These are phyloP conservation scores for Dothidotthia symphoricarpi DNA, from an alignment of 2,329 filamentous ascomycete species.

Conservation along the genomic window DNA sequence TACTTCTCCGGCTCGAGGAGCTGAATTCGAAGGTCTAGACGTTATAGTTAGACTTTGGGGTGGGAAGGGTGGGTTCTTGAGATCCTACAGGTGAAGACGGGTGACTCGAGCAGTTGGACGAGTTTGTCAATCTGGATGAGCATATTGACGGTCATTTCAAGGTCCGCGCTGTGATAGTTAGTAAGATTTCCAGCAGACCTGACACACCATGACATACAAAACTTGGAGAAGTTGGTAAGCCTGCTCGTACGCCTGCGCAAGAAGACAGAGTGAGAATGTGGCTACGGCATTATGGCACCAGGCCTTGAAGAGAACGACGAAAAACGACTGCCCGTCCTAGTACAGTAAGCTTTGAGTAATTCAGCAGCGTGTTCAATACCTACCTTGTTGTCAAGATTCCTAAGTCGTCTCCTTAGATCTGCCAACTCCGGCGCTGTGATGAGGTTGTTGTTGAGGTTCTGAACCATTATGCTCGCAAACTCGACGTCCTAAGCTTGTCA, in stretches of 20 bases:
- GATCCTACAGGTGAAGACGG: conserved; percentile 87
- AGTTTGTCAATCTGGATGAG: conserved; percentile 98
- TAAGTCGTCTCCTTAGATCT: conserved; percentile 82
- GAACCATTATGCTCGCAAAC: conserved; percentile 99
- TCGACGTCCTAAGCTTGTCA: conserved; percentile 67
- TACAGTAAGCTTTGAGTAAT: conserved; percentile 36
- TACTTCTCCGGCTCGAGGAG: conserved; percentile 93
- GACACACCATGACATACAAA: conserved; percentile 60
- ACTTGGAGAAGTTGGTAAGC: conserved; percentile 95
- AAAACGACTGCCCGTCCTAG: conserved; percentile 87
- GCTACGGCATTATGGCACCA: conserved; percentile 99
- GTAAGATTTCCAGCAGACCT: conserved; percentile 10
- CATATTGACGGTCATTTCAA: conserved; percentile 99
- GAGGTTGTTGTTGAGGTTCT: conserved; percentile 98
- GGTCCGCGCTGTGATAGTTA: conserved; percentile 67
- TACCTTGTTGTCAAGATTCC: conserved; percentile 79
- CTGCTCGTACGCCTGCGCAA: conserved; percentile 97
- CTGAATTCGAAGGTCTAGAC: conserved; percentile 82
- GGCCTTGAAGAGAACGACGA: conserved; percentile 88
- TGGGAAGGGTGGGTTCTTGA: neutral
- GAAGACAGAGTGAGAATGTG: conserved; percentile 90
- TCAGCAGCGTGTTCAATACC: conserved; percentile 4
- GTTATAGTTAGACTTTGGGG: conserved; percentile 5
- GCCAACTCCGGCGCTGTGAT: conserved; percentile 94
- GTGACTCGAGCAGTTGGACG: conserved; percentile 92